A percentile compares a stretch with the other conserved stretches of the same genome.
Evolutionary conservation across 179 eudicot genomes (phyloP).

Genomic region (Heliamphora ciliata): DNA sequence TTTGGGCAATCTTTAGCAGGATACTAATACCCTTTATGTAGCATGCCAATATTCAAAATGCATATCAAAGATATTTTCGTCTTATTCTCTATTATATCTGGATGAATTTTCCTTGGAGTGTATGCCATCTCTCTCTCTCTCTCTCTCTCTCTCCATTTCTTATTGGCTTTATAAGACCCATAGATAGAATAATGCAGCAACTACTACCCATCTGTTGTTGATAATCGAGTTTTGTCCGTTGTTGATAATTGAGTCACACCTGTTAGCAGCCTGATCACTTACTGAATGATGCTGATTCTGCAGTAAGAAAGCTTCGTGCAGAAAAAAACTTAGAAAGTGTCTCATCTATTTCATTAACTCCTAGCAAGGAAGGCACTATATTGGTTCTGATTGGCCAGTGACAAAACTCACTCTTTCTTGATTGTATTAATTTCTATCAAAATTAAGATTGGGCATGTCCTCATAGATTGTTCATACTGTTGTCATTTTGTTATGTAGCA

Average conservation of each 20-base stretch:
- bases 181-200: no score
- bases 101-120: no score
- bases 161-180: no score
- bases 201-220: no score
- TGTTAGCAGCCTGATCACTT: slow-evolving; percentile 83
- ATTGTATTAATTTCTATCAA: not conserved
- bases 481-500: slow-evolving; percentile 47
- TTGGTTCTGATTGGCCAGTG: slow-evolving; percentile 99
- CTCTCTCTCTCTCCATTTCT: no score
- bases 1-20: no score
- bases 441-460: not conserved
- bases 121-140: no score
- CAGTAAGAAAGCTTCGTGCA: slow-evolving; percentile 62
- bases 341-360: slow-evolving; percentile 70
- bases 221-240: no score
- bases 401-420: slow-evolving; percentile 21
- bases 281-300: slow-evolving; percentile 76
- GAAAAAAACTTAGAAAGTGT: slow-evolving; percentile 66
- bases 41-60: no score
- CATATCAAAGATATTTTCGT: no score
- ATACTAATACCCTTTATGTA: no score
- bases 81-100: no score
- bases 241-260: not conserved
- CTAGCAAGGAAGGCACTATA: slow-evolving; percentile 40
- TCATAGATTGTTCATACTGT: not conserved